These are phyloP conservation scores for Gossypium arboreum DNA, from an alignment of 345 rosid species.

Conservation along the genomic window DNA sequence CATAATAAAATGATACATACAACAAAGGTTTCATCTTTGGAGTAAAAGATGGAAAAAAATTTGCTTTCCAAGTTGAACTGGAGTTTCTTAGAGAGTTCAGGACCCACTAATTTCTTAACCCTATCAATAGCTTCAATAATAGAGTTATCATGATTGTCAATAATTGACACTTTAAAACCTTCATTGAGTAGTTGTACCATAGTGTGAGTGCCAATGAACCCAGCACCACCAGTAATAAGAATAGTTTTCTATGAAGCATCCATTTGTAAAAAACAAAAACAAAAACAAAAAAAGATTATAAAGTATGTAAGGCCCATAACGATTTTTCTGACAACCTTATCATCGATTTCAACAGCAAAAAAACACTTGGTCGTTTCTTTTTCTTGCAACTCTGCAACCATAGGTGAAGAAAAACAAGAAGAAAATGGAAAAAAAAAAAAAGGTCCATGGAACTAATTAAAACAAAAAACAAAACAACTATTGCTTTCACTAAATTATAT, in stretches of 20 bases:
- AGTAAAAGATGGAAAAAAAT: background rate
- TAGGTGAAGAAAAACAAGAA: too few relatives aligned
- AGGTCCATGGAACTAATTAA: too few relatives aligned
- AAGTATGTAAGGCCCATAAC: background rate
- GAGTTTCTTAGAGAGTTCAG: constrained; percentile 60
- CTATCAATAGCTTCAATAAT: constrained; percentile 68
- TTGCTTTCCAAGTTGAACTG: constrained; percentile 57
- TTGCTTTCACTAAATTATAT: too few relatives aligned
- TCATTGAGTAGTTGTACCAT: constrained; percentile 74
- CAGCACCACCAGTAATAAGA: constrained; percentile 94
- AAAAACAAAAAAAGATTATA: background rate
- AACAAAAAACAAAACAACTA: too few relatives aligned
- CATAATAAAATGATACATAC: background rate
- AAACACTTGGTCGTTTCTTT: too few relatives aligned
- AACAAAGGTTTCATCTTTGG: background rate
- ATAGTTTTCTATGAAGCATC: constrained; percentile 43
- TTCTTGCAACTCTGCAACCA: too few relatives aligned
- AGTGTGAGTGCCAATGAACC: constrained; percentile 89
- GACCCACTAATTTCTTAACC: constrained; percentile 73
- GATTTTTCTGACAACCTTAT: too few relatives aligned
- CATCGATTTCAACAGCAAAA: too few relatives aligned
- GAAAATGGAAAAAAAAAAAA: too few relatives aligned
- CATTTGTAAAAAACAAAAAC: constrained; percentile 17
- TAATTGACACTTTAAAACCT: constrained; percentile 70
- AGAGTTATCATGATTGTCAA: constrained; percentile 86